phyloP scores from a whole-genome alignment of 176 grass and related monocot species.

The Aegilops sharonensis region DNA sequence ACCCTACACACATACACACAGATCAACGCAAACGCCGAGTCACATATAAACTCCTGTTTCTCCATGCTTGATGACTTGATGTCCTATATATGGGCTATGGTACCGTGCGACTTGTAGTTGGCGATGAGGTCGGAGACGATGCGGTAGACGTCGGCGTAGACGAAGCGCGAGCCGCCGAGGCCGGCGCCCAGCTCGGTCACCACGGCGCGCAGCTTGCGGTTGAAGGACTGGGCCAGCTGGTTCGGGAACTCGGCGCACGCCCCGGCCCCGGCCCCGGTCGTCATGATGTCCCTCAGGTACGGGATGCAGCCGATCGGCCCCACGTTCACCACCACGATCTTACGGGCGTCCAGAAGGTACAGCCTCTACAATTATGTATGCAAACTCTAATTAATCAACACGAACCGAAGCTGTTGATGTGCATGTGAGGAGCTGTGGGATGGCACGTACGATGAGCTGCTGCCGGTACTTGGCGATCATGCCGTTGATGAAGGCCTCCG shows the following conservation, averaged over 20 bases:
- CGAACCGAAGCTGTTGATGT: not conserved
- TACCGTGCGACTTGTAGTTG: slow-evolving; percentile 61
- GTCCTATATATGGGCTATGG: no score
- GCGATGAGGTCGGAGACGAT: slow-evolving; percentile 63
- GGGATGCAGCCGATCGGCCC: slow-evolving; percentile 90
- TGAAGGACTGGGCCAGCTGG: slow-evolving; percentile 64
- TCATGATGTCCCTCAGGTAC: slow-evolving; percentile 63
- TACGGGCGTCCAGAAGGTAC: slow-evolving; percentile 70
- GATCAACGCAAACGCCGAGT: not conserved
- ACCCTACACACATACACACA: slow-evolving; percentile 30
- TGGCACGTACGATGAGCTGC: slow-evolving; percentile 57
- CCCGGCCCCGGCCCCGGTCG: slow-evolving; percentile 13
- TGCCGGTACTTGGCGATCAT: slow-evolving; percentile 59
- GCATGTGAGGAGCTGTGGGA: no score
- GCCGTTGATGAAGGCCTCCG: slow-evolving; percentile 47
- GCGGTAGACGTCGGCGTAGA: slow-evolving; percentile 74
- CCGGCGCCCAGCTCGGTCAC: slow-evolving; percentile 46
- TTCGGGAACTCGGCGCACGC: slow-evolving; percentile 59
- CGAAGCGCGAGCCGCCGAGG: slow-evolving; percentile 56
- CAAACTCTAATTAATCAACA: not conserved
- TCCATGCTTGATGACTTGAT: not conserved
- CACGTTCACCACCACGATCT: slow-evolving; percentile 74
- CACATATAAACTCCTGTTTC: not conserved
- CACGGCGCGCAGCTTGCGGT: slow-evolving; percentile 53
- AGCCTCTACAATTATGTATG: slow-evolving; percentile 44